A percentile compares a stretch with the other conserved stretches of the same genome.
These are phyloP conservation scores for Berberis vulgaris DNA, from an alignment of 164 flowering plant species.

Conservation along the genomic window DNA sequence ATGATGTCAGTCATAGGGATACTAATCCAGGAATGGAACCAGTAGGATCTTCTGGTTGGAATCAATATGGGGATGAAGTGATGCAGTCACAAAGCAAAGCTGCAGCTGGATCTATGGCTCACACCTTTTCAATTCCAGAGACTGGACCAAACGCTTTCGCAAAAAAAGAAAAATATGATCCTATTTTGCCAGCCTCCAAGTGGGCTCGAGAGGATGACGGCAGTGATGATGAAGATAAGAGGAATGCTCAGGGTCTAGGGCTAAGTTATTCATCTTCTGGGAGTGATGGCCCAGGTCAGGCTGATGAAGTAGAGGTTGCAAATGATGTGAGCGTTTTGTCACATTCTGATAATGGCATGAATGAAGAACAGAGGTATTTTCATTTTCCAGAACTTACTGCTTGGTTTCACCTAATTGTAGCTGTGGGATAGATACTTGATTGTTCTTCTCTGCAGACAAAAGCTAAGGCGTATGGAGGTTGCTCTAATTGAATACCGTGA, in stretches of 20 bases:
- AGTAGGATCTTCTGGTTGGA: constrained; percentile 47
- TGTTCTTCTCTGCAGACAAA: constrained; percentile 49
- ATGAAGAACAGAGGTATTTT: constrained; percentile 61
- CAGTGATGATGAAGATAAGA: constrained; percentile 74
- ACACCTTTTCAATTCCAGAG: constrained; percentile 36
- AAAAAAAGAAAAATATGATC: constrained; percentile 52
- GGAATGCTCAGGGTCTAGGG: constrained; percentile 46
- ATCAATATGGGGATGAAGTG: constrained; percentile 38
- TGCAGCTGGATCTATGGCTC: constrained; percentile 25
- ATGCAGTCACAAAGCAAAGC: constrained; percentile 24
- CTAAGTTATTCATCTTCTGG: constrained; percentile 94
- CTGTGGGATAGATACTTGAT: constrained; percentile 2
- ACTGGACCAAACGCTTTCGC: constrained; percentile 54
- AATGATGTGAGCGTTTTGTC: constrained; percentile 37
- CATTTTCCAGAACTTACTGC: neutral
- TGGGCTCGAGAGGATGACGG: constrained; percentile 96
- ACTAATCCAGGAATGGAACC: constrained; percentile 29
- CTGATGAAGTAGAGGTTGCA: constrained; percentile 38
- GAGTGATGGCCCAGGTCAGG: constrained; percentile 57
- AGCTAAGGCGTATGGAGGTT: constrained; percentile 83
- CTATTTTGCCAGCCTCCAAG: constrained; percentile 71
- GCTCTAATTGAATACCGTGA: constrained; percentile 91
- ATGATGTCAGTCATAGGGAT: constrained; percentile 30
- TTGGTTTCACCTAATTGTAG: neutral
- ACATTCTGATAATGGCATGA: constrained; percentile 55